Percentiles rank a stretch among this genome's conserved stretches.
Evolutionary conservation across 2,329 filamentous ascomycete genomes (phyloP).

Genomic region (Xylaria digitata): DNA sequence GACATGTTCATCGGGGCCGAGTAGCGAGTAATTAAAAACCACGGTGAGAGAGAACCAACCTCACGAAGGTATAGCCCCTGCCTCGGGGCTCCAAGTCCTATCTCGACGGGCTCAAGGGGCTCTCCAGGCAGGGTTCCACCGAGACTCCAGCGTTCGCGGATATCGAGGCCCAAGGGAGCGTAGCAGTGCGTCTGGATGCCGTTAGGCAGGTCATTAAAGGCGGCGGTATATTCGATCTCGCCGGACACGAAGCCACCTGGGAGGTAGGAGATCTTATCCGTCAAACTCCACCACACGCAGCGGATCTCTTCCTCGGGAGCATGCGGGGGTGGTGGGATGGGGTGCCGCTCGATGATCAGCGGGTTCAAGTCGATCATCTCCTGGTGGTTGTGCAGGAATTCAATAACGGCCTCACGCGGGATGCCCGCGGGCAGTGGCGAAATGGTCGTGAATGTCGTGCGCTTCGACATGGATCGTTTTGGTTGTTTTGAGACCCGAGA

Average conservation of each 20-base stretch:
- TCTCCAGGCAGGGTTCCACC: conserved; percentile 79
- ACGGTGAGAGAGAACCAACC: conserved; percentile 36
- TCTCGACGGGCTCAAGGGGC: conserved; percentile 70
- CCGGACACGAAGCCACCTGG: conserved; percentile 39
- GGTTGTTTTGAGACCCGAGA: background rate
- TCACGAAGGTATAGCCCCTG: conserved; percentile 84
- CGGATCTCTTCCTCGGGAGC: conserved; percentile 76
- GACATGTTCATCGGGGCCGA: background rate
- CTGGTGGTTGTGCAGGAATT: conserved; percentile 80
- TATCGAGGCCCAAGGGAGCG: conserved; percentile 83
- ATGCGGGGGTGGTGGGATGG: conserved; percentile 73
- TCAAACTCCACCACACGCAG: conserved; percentile 82
- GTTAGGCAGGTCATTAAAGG: conserved; percentile 78
- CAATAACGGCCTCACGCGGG: conserved; percentile 75
- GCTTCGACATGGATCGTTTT: conserved; percentile 69
- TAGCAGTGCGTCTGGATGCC: conserved; percentile 87
- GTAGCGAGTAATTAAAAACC: background rate
- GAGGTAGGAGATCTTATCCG: conserved; percentile 72
- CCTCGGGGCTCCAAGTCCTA: conserved; percentile 72
- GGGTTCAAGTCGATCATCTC: conserved; percentile 92
- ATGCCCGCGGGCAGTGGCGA: conserved; percentile 79
- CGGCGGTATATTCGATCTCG: conserved; percentile 81
- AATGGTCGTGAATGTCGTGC: conserved; percentile 78
- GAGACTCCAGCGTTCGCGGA: conserved; percentile 81
- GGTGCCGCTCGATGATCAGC: conserved; percentile 77